Evolutionary conservation across 768 basidiomycete species (phyloP), one percentile per base, ranked within the genome.

Genomic region (Russula griseocarnosa): DNA sequence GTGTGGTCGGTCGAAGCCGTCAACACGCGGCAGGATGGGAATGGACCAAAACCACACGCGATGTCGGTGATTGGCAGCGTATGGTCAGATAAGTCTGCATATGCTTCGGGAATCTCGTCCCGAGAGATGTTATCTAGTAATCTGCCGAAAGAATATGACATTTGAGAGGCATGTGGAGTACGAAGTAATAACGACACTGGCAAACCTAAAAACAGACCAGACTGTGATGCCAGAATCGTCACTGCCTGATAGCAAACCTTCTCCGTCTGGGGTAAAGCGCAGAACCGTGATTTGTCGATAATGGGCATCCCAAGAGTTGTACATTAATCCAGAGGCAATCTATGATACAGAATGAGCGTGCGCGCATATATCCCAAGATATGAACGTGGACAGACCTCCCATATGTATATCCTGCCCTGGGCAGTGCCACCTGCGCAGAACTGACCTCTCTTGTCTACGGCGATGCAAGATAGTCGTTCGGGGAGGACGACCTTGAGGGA

Each of bases 281-380:
- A 98, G 75, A 10, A 88, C 86, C 65, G 84, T 90, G 58, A 98
- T 83, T 72, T 86, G 82, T 62, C 96, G 90, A 76, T 98, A 99
- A 74, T 98, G 96, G 20, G 95, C 95, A 65, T 98, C 95, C 86
- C 94, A 94, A 0, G 90, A 83, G 69, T 88, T 86, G 78, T 86
- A 93, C 52, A 98, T 78, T 58, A 95, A 86, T n/a, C 95, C 95
- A n/a, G 95, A 97, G 11, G 89, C 80, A 68, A 93, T 80, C 94
- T 97, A 67, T 71, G 63, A 58, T 63, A 60, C 16, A 5, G 26
- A 51, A 44, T 40, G 34, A 55, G 5, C 11, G 32, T 61, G 34
- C 30, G 64, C 32, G 53, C 13, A 47, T 38, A 20, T 60, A 24
- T 60, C 32, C 24, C 14, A 51, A 46, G 30, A 13, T 20, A 52